Evolutionary conservation across 768 basidiomycete genomes (phyloP), one percentile per base, ranked within the genome.

Genomic region (Rhodotorula diobovata): DNA sequence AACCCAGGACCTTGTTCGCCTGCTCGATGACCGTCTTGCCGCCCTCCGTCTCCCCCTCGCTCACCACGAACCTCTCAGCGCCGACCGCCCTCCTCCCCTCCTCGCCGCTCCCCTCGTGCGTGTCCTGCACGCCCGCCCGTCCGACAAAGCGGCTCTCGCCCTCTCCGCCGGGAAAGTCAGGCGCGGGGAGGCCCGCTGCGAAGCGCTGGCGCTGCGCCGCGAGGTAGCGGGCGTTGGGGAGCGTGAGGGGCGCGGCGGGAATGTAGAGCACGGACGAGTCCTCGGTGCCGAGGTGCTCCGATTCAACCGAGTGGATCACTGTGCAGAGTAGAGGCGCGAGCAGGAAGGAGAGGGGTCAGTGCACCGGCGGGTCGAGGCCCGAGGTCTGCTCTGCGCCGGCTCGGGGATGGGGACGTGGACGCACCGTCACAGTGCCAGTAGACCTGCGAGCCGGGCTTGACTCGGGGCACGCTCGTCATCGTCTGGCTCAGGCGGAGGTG

Each of bases 381-480:
- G 4, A 8, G 21, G 32, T 12, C 12, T 1, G 54, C 39, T 14
- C 18, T 16, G 10, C 45, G 45, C 45, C 45, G 20, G 16, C 16
- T 45, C 14, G 3, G 56, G 37, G 51, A 18, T 2, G 12, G 51
- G 30, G 7, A 32, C 15, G 32, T 23, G 4, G 32, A 35, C 60
- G 16, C 32, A 39, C 73, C 72, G 53, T 75, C 72, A 55, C n/a
- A 21, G 34, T 69, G 68, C 68, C 68, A 69, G 48, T 59, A 66
- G 21, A 61, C 60, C 34, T 87, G 85, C 78, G 88, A 86, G 0
- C 87, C 87, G 7, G 87, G 87, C 54, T 85, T 80, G 4, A 89
- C 86, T 28, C 67, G 80, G 0, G 88, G 87, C 53, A 88, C 81
- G 16, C 84, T 83, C 16, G 84, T 80, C 87, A 89, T 88, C 1